Evolutionary conservation across 805 yeast genomes (phyloP), one percentile per base, ranked within the genome.

Genomic region (Metschnikowia orientalis): DNA sequence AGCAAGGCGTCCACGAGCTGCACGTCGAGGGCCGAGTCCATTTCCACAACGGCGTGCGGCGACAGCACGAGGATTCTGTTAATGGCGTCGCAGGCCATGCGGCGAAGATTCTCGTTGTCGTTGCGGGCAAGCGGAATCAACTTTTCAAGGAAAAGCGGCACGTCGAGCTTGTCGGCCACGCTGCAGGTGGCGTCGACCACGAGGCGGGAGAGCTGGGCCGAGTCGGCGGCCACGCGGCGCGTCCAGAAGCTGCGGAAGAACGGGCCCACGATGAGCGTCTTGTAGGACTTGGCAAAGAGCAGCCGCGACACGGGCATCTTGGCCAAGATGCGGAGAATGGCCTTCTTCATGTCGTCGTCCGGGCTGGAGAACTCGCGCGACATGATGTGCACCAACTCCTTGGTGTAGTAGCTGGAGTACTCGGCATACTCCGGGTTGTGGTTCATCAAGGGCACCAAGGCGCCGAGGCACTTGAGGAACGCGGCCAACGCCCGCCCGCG

Each of bases 291-390:
- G 10, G 62, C 65, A 8, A 78, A 69, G 9, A 85, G 67, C 8
- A 76, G 75, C 8, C 73, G 78, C 1, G 83, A 66, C 1, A 73
- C 57, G 9, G 86, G 76, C 45, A 92, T 75, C 39, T 73, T 79
- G 34, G 73, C 79, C 18, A 89, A 61, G 6, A 85, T 84, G 18
- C 69, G 62, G 38, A 92, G 56, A 3, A 89, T 81, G 0, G 88
- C 73, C 38, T 73, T 73, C 47, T 76, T 77, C 90, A 89, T 83
- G 30, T 88, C 95, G 40, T 84, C 95, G 50, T 87, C 95, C 0
- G 92, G 88, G 1, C 94, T 75, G 21, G 63, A 56, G 47, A 87
- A 84, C 56, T 89, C 95, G 34, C 92, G 64, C 3, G 75, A 48
- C 4, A 88, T 61, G 17, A 87, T 70, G 12, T 61, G 61, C 68